Conservation (phyloP, 306 rosid genomes). For the Prosopis cineraria region DNA sequence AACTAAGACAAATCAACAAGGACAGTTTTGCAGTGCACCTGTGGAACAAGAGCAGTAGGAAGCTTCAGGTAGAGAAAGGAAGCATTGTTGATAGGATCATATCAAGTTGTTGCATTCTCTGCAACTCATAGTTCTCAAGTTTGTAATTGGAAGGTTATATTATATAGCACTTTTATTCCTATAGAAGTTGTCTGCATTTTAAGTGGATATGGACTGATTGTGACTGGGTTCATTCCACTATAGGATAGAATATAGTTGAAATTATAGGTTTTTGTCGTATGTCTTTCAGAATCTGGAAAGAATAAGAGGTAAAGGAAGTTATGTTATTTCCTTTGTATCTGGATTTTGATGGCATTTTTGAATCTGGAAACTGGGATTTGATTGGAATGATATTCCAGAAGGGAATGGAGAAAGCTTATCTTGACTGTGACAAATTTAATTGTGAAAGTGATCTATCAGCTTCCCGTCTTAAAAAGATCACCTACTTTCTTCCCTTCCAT, state of each 20-base stretch:
- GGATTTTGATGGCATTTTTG: constrained; percentile 1
- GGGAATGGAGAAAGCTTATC: neutral
- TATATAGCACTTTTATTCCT: constrained; percentile 8
- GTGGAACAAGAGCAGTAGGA: constrained; percentile 82
- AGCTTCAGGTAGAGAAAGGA: constrained; percentile 61
- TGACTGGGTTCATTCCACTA: constrained; percentile 23
- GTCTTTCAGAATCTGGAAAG: constrained; percentile 8
- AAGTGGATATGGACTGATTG: constrained; percentile 27
- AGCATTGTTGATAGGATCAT: constrained; percentile 67
- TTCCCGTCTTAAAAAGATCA: constrained; percentile 33
- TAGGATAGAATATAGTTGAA: neutral
- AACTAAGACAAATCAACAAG: constrained; percentile 52
- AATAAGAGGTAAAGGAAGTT: neutral
- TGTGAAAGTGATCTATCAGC: constrained; percentile 49
- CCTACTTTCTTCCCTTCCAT: constrained; percentile 36
- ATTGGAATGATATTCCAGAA: constrained; percentile 22
- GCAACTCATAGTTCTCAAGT: constrained; percentile 45
- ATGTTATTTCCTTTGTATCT: neutral
- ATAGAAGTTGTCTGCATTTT: constrained; percentile 14
- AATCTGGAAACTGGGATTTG: constrained; percentile 3
- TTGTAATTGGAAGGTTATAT: constrained; percentile 36
- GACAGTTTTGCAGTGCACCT: constrained; percentile 71
- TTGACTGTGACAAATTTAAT: constrained; percentile 31
- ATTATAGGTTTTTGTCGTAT: constrained; percentile 1
- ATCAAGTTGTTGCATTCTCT: constrained; percentile 54